These are phyloP conservation scores for Fusarium sp. DNA, from an alignment of 2,329 filamentous ascomycete species.

Conservation along the genomic window DNA sequence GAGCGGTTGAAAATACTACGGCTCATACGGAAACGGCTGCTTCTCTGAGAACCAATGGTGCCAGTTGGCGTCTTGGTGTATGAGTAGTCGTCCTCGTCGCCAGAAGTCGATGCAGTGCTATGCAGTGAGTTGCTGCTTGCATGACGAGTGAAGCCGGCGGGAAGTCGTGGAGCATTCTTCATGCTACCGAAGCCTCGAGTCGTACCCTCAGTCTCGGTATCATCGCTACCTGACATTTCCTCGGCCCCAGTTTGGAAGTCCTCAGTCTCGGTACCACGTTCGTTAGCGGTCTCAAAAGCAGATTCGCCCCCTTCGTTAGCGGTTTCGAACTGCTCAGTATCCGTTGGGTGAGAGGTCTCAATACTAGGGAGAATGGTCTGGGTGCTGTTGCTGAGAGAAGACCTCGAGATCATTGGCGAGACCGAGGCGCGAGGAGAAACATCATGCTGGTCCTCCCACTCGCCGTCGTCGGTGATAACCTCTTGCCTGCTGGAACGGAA, in stretches of 20 bases:
- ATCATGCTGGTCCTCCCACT: conserved; percentile 83
- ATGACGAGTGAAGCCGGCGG: conserved; percentile 52
- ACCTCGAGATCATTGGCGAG: conserved; percentile 31
- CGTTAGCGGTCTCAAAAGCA: conserved; percentile 75
- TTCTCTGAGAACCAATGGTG: conserved; percentile 70
- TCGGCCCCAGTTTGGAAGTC: conserved; percentile 96
- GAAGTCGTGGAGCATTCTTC: conserved; percentile 54
- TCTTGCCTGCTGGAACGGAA: conserved; percentile 80
- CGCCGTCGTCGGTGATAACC: conserved; percentile 79
- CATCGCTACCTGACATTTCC: conserved; percentile 77
- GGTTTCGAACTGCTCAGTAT: conserved; percentile 79
- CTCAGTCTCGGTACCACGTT: conserved; percentile 87
- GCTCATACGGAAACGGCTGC: conserved; percentile 73
- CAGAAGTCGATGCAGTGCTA: conserved; percentile 90
- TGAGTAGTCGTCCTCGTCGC: conserved; percentile 71
- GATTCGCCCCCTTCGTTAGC: conserved; percentile 79
- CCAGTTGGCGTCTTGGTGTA: conserved; percentile 70
- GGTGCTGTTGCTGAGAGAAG: conserved; percentile 32
- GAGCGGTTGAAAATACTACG: conserved; percentile 69
- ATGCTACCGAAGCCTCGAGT: conserved; percentile 55
- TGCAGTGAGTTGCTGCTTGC: conserved; percentile 74
- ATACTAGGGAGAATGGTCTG: conserved; percentile 29
- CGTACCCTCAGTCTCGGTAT: conserved; percentile 87
- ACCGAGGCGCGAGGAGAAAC: conserved; percentile 38
- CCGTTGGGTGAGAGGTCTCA: conserved; percentile 46